phyloP scores from a whole-genome alignment of 129 eudicot species.

The Escallonia rubra region DNA sequence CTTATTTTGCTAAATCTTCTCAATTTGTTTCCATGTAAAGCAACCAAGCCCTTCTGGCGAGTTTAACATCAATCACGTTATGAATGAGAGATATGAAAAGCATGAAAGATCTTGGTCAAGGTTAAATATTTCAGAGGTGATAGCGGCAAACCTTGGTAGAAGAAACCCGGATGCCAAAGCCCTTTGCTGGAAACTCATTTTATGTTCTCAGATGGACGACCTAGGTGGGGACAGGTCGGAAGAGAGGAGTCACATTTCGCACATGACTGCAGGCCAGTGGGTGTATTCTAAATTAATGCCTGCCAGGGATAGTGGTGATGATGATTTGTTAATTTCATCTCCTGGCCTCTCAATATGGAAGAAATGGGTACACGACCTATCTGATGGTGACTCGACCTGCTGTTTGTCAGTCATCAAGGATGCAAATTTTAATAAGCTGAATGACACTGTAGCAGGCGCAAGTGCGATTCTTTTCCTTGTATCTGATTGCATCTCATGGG shows the following conservation, averaged over 20 bases:
- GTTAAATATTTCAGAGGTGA: slow-evolving; percentile 70
- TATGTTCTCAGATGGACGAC: slow-evolving; percentile 33
- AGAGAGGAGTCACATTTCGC: slow-evolving; percentile 21
- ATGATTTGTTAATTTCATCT: slow-evolving; percentile 45
- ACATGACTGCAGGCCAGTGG: slow-evolving; percentile 44
- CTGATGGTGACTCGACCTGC: slow-evolving; percentile 32
- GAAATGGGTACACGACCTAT: slow-evolving; percentile 42
- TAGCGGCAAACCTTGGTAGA: slow-evolving; percentile 50
- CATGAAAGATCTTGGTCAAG: slow-evolving; percentile 63
- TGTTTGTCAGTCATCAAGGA: slow-evolving; percentile 68
- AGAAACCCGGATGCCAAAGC: slow-evolving; percentile 54
- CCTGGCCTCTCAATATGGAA: slow-evolving; percentile 73
- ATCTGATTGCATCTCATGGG: slow-evolving; percentile 58
- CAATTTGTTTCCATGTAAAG: slow-evolving; percentile 32
- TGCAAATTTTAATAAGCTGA: slow-evolving; percentile 22
- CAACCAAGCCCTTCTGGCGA: slow-evolving; percentile 28
- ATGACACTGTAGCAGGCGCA: slow-evolving; percentile 49
- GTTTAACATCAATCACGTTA: slow-evolving; percentile 50
- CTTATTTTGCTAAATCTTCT: slow-evolving; percentile 11
- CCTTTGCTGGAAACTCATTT: slow-evolving; percentile 81
- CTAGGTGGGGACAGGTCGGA: slow-evolving; percentile 8
- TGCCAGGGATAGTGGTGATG: slow-evolving; percentile 17
- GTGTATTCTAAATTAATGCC: slow-evolving; percentile 71
- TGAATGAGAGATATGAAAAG: slow-evolving; percentile 55
- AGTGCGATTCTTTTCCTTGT: slow-evolving; percentile 63